Percentiles rank a stretch among this genome's conserved stretches.
Conservation (phyloP, 1,284 basidiomycete species). For the Irpex sp. region DNA sequence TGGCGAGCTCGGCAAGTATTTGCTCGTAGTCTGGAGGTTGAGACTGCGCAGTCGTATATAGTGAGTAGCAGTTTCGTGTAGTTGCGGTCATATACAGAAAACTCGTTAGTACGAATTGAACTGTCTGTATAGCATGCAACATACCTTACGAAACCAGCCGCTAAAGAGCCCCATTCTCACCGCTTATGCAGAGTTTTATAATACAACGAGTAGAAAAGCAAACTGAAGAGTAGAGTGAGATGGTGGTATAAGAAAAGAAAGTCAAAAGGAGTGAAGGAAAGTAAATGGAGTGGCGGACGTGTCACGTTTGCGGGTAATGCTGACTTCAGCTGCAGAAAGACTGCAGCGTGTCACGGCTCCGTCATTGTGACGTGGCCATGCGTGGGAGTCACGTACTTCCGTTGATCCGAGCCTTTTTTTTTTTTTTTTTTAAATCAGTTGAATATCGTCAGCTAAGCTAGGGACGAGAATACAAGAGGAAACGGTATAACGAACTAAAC, state of each 20-base stretch:
- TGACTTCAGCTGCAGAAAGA: neutral
- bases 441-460: too few species aligned
- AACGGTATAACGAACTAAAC: too few species aligned
- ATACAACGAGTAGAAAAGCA: neutral
- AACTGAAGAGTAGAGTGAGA: constrained; percentile 5
- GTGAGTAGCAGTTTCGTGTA: too few species aligned
- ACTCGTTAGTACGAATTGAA: too few species aligned
- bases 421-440: too few species aligned
- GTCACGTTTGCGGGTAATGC: neutral
- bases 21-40: constrained; percentile 67
- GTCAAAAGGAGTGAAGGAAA: neutral
- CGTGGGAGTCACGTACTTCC: too few species aligned
- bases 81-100: too few species aligned
- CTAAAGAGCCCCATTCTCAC: constrained; percentile 25
- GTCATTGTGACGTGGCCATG: neutral
- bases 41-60: constrained; percentile 16
- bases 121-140: neutral
- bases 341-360: neutral
- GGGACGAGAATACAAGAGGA: too few species aligned
- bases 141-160: constrained; percentile 32
- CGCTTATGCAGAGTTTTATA: neutral
- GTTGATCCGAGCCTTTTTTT: too few species aligned
- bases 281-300: neutral
- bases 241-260: neutral
- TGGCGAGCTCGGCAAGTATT: constrained; percentile 58